Conservation (phyloP, 106 monocot species). For the Amphibolis antarctica region DNA sequence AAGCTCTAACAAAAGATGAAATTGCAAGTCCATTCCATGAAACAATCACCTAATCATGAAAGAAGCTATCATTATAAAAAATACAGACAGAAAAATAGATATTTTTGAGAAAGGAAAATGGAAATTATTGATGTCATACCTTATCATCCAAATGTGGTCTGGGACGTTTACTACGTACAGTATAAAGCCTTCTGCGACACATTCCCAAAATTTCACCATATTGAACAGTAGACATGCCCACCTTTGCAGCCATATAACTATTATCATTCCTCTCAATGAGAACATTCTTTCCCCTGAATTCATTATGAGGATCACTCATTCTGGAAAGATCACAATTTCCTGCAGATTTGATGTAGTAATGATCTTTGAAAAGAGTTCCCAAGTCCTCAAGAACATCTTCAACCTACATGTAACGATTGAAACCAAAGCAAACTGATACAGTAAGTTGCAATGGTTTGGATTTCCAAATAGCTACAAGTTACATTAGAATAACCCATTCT, state of each 20-base stretch:
- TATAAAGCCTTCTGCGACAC: constrained; percentile 51
- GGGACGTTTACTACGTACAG: constrained; percentile 42
- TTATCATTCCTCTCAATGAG: constrained; percentile 59
- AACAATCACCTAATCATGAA: constrained; percentile 65
- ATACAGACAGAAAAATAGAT: neutral
- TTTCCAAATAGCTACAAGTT: too few relatives aligned
- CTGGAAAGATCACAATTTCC: constrained; percentile 95
- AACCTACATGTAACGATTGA: constrained; percentile 29
- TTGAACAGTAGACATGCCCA: constrained; percentile 52
- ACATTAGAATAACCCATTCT: too few relatives aligned
- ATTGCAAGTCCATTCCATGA: constrained; percentile 95
- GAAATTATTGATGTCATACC: constrained; percentile 33
- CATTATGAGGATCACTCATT: constrained; percentile 87
- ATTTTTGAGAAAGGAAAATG: neutral
- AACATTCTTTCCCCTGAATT: constrained; percentile 76
- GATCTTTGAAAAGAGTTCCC: constrained; percentile 64
- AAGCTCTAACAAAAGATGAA: constrained; percentile 85
- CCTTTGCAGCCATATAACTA: constrained; percentile 41
- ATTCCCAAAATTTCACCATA: constrained; percentile 47
- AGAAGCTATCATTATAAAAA: neutral
- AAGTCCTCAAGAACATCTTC: constrained; percentile 56
- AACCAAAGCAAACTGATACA: neutral
- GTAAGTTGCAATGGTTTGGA: too few relatives aligned
- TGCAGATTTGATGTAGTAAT: constrained; percentile 81
- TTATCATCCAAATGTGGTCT: constrained; percentile 95